These are phyloP conservation scores for Barbarea vulgaris DNA, from an alignment of 345 rosid genomes.

Conservation along the genomic window DNA sequence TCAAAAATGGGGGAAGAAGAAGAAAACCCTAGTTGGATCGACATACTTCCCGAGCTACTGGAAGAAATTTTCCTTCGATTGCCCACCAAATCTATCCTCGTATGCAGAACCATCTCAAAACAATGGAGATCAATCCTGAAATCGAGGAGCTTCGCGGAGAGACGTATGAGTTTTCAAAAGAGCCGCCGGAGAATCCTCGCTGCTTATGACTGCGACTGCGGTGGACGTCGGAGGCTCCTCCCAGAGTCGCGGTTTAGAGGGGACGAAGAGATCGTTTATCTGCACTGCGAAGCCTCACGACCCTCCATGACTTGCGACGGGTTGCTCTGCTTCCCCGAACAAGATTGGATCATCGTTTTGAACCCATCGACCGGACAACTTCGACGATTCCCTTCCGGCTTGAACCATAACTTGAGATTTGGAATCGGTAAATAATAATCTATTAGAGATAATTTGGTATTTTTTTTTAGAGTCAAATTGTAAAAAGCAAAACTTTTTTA, in stretches of 20 bases:
- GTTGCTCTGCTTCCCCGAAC: conserved; percentile 8
- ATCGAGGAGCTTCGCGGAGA: background rate
- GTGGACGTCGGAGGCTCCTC: background rate
- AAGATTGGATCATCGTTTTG: conserved; percentile 1
- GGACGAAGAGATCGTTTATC: conserved; percentile 12
- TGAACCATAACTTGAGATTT: background rate
- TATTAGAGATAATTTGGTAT: background rate
- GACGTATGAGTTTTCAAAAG: background rate
- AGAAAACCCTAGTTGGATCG: background rate
- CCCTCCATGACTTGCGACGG: conserved; percentile 15
- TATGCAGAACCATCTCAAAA: conserved; percentile 2
- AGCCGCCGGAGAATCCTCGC: background rate
- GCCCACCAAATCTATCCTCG: background rate
- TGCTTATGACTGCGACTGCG: conserved; percentile 10
- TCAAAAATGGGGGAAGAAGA: background rate
- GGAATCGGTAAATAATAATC: background rate
- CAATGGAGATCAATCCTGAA: background rate
- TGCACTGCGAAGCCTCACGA: conserved; percentile 17
- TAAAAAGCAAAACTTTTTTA: background rate
- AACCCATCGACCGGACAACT: conserved; percentile 6
- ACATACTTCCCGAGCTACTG: background rate
- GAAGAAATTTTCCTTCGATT: background rate
- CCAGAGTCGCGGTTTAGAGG: background rate
- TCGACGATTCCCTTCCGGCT: conserved; percentile 1
- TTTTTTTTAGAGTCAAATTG: background rate